Percentiles rank a stretch among this genome's conserved stretches.
Conservation (phyloP, 139 green algal species). For the Spirogloea muscicola region DNA sequence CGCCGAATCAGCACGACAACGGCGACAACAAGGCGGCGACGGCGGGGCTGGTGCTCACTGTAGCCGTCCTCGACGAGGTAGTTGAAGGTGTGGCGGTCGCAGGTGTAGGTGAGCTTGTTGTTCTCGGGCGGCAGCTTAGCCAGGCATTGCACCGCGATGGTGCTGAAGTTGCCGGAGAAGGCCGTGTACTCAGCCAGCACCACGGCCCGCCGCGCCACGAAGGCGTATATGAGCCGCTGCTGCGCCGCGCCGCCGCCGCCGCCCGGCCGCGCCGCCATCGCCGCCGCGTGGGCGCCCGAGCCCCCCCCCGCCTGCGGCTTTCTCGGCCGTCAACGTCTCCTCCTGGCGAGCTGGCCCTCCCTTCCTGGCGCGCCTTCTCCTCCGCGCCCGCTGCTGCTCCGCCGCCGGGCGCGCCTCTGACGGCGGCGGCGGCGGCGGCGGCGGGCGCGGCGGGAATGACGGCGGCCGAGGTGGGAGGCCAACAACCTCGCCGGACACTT, state of each 20-base stretch:
- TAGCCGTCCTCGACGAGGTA: slow-evolving; percentile 70
- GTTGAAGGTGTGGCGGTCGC: slow-evolving; percentile 82
- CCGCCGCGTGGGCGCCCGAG: background rate
- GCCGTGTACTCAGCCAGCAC: slow-evolving; percentile 88
- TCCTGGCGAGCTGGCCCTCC: background rate
- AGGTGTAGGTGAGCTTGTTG: slow-evolving; percentile 66
- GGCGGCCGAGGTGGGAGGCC: too few species aligned
- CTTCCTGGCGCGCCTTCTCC: slow-evolving; percentile 3
- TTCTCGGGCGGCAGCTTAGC: slow-evolving; percentile 35
- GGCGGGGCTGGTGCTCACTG: slow-evolving; percentile 41
- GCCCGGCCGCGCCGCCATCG: background rate
- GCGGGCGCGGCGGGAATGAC: too few species aligned
- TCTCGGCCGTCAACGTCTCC: slow-evolving; percentile 2
- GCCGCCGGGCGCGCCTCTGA: too few species aligned
- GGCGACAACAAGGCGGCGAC: background rate
- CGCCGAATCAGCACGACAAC: too few species aligned
- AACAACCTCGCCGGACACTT: too few species aligned
- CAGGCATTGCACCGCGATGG: slow-evolving; percentile 82
- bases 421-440: too few species aligned
- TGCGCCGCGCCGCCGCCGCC: background rate
- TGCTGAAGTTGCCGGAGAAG: slow-evolving; percentile 87
- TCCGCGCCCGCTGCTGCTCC: background rate
- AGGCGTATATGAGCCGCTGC: slow-evolving; percentile 50
- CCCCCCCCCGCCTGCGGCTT: background rate
- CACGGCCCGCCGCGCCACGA: slow-evolving; percentile 44